Evolutionary conservation across 345 rosid genomes (phyloP).

Genomic region (thale cress (Arabidopsis thaliana)): DNA sequence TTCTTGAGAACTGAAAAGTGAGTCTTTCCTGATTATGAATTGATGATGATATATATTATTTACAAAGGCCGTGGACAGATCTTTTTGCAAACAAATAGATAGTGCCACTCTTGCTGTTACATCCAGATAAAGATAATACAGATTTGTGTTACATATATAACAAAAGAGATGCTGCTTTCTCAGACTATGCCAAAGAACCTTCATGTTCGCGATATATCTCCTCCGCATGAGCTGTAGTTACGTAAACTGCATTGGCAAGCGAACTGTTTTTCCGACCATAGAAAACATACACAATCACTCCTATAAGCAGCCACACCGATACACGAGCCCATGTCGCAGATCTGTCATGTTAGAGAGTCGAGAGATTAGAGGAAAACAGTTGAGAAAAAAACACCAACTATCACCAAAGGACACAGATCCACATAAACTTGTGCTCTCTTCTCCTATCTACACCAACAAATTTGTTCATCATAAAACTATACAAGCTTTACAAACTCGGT

Average conservation of each 20-base stretch:
- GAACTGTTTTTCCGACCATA: slow-evolving; percentile 79
- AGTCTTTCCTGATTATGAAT: too few relatives aligned
- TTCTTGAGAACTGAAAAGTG: too few relatives aligned
- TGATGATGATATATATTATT: slow-evolving; percentile 1
- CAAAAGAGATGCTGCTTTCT: slow-evolving; percentile 25
- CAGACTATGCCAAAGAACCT: slow-evolving; percentile 47
- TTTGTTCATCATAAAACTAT: background rate
- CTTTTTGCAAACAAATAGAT: background rate
- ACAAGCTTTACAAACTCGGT: background rate
- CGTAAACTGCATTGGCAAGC: slow-evolving; percentile 67
- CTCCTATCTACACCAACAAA: background rate
- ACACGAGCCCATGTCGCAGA: slow-evolving; percentile 78
- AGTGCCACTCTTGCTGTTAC: background rate
- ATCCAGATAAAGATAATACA: slow-evolving; percentile 18
- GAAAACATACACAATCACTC: slow-evolving; percentile 64
- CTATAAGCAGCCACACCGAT: slow-evolving; percentile 69
- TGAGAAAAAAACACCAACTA: background rate
- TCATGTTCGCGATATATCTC: slow-evolving; percentile 60
- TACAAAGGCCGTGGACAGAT: background rate
- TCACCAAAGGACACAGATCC: background rate
- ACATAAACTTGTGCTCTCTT: background rate
- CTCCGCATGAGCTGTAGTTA: slow-evolving; percentile 62
- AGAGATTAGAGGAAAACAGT: slow-evolving; percentile 5
- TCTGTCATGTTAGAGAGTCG: slow-evolving; percentile 39
- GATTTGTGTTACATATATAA: background rate